Percentiles rank a stretch among this genome's conserved stretches.
These are phyloP conservation scores for Paramecium biaurelia DNA, from an alignment of 73 alveolate genomes.

Conservation along the genomic window DNA sequence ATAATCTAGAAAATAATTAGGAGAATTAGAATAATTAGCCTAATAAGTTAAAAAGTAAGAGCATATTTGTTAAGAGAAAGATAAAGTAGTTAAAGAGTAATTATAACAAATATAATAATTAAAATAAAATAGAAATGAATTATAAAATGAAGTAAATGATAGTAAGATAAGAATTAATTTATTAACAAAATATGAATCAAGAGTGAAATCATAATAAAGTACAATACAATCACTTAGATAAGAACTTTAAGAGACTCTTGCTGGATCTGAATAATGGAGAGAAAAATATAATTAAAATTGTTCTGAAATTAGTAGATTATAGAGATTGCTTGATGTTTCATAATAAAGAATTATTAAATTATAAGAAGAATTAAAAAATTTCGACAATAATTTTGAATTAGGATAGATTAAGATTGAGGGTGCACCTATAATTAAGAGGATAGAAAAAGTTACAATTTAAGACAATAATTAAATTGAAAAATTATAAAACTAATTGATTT, in stretches of 20 bases:
- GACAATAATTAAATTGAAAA: neutral
- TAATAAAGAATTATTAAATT: neutral
- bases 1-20: neutral
- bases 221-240: neutral
- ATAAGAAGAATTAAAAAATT: neutral
- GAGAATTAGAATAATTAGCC: neutral
- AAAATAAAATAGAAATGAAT: neutral
- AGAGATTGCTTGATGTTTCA: neutral
- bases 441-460: neutral
- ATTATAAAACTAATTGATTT: neutral
- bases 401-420: neutral
- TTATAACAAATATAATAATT: neutral
- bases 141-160: neutral
- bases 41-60: neutral
- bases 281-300: constrained; percentile 11
- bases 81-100: neutral
- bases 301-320: neutral
- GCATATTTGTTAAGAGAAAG: neutral
- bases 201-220: neutral
- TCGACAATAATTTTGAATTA: neutral
- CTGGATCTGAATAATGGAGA: constrained; percentile 52
- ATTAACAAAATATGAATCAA: neutral
- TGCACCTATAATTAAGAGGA: neutral
- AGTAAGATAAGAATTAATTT: neutral
- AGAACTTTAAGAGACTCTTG: neutral